Percentiles rank a stretch among this genome's conserved stretches.
Conservation (phyloP, 2,329 filamentous ascomycete genomes). For the Boeremia exigua region DNA sequence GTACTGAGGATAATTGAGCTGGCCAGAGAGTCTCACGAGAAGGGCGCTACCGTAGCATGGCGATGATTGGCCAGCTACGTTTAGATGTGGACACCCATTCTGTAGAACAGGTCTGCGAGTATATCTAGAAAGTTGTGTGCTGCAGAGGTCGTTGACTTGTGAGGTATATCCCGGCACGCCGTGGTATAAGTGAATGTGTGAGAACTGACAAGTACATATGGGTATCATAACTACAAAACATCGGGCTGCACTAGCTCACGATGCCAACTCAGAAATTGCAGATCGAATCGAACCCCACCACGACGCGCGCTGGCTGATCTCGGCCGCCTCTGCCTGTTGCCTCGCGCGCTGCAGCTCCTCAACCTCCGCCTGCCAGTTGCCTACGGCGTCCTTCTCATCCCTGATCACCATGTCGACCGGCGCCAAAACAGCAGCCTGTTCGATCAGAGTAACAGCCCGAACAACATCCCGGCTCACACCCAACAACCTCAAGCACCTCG, state of each 20-base stretch:
- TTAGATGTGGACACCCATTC: no score
- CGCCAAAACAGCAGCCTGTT: constrained; percentile 25
- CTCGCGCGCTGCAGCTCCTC: constrained; percentile 2
- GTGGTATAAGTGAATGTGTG: background rate
- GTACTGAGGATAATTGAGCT: background rate
- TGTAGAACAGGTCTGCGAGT: no score
- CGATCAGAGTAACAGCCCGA: constrained; percentile 24
- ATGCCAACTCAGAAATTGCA: constrained; percentile 11
- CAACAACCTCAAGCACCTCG: constrained; percentile 29
- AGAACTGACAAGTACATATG: background rate
- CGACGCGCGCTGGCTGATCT: background rate
- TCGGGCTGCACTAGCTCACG: constrained; percentile 12
- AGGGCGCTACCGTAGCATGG: background rate
- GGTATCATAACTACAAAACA: constrained; percentile 13
- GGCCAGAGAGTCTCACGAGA: background rate
- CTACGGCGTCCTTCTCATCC: constrained; percentile 27
- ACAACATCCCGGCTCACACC: constrained; percentile 12
- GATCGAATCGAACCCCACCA: constrained; percentile 13
- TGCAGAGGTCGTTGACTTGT: no score
- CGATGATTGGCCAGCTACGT: background rate
- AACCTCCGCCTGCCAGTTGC: constrained; percentile 25
- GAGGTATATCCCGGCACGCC: background rate
- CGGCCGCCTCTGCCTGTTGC: background rate
- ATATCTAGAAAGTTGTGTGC: no score
- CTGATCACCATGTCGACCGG: constrained; percentile 27